Evolutionary conservation across 208 protist genomes (phyloP).

Genomic region (Endotrypanum monterogeii): DNA sequence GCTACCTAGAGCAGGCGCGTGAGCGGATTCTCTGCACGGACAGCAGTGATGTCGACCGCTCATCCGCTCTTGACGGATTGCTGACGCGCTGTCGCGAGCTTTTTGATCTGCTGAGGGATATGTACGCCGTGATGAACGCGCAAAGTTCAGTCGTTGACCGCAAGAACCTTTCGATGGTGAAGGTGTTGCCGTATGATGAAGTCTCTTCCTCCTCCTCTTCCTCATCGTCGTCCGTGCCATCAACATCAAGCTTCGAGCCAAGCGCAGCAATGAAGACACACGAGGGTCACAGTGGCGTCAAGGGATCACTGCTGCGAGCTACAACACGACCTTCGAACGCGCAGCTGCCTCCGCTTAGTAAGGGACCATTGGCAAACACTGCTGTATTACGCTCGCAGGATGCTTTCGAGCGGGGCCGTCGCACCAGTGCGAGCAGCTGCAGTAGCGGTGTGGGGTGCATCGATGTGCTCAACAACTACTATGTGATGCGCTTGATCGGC

Average conservation of each 20-base stretch:
- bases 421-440: constrained; percentile 24
- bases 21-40: constrained; percentile 11
- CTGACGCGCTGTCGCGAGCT: constrained; percentile 21
- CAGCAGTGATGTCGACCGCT: constrained; percentile 16
- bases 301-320: constrained; percentile 4
- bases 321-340: constrained; percentile 5
- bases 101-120: constrained; percentile 23
- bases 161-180: constrained; percentile 15
- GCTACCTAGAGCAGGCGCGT: constrained; percentile 26
- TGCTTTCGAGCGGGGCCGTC: constrained; percentile 19
- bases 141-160: constrained; percentile 1
- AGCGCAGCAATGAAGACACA: neutral
- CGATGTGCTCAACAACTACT: constrained; percentile 74
- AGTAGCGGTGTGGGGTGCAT: constrained; percentile 22
- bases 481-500: constrained; percentile 43
- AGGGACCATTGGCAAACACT: neutral
- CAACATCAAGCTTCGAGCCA: neutral
- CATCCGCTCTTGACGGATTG: constrained; percentile 24
- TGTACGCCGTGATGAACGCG: constrained; percentile 15
- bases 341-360: constrained; percentile 11
- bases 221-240: constrained; percentile 1
- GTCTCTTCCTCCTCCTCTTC: constrained; percentile 6
- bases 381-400: constrained; percentile 3
- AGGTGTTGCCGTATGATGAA: constrained; percentile 21
- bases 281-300: neutral